Evolutionary conservation across 345 rosid genomes (phyloP).

Genomic region (Eucalyptus curtisii): DNA sequence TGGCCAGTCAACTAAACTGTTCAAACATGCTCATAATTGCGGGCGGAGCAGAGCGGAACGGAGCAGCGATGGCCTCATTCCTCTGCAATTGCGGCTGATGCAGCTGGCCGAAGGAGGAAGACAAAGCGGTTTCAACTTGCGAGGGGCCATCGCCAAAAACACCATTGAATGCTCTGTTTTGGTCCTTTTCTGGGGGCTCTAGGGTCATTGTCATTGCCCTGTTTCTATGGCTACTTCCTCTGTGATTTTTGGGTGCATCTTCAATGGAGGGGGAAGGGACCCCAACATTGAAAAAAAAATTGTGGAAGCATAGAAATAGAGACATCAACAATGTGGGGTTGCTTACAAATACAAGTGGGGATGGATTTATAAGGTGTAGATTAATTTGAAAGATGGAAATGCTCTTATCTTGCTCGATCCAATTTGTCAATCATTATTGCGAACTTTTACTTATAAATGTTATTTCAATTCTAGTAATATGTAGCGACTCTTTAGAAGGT

Average conservation of each 20-base stretch:
- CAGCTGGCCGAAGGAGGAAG: neutral
- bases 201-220: neutral
- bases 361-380: neutral
- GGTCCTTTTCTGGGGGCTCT: neutral
- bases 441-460: neutral
- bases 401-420: neutral
- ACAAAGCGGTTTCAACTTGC: neutral
- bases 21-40: neutral
- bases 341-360: neutral
- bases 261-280: neutral
- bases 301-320: neutral
- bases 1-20: neutral
- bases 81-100: neutral
- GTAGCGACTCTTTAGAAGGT: neutral
- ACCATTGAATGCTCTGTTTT: neutral
- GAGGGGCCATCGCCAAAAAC: neutral
- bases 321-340: neutral
- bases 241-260: neutral
- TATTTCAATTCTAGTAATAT: neutral
- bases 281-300: neutral
- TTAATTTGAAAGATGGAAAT: neutral
- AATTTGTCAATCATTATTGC: rapidly evolving
- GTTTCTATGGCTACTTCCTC: neutral
- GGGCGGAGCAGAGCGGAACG: neutral
- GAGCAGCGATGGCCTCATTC: neutral